phyloP scores from a whole-genome alignment of 345 rosid genomes.

The Odontarrhena argentea region DNA sequence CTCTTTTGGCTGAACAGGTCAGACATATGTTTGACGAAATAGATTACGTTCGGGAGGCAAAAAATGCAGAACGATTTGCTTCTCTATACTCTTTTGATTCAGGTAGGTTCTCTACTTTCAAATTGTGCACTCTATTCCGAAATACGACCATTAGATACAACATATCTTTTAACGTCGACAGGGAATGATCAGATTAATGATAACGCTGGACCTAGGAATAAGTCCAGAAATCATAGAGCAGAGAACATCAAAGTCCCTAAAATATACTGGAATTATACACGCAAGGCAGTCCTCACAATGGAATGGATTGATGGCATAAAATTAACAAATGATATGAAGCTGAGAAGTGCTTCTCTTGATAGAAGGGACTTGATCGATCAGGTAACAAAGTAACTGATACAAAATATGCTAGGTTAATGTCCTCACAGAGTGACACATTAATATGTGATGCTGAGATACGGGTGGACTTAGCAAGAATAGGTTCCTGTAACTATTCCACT shows the following conservation, averaged over 20 bases:
- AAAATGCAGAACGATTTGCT: conserved; percentile 96
- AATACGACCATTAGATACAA: conserved; percentile 2
- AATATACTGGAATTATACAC: conserved; percentile 80
- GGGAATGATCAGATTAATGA: conserved; percentile 47
- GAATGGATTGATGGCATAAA: conserved; percentile 98
- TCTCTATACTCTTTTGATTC: conserved; percentile 60
- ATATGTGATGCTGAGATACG: conserved; percentile 6
- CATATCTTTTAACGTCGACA: conserved; percentile 34
- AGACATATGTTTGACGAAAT: conserved; percentile 99
- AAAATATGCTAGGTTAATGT: not conserved
- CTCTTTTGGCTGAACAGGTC: conserved; percentile 73
- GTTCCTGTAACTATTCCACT: conserved; percentile 24
- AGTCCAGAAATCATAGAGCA: conserved; percentile 43
- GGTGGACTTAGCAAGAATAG: conserved; percentile 17
- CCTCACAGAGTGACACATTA: conserved; percentile 14
- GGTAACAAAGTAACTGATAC: conserved; percentile 46
- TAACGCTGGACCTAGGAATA: conserved; percentile 39
- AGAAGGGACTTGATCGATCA: conserved; percentile 80
- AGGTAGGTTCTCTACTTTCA: conserved; percentile 49
- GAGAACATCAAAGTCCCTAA: conserved; percentile 80
- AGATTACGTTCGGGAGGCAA: conserved; percentile 82
- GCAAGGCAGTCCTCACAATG: conserved; percentile 91
- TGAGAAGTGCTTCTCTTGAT: conserved; percentile 63
- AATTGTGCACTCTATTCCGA: conserved; percentile 15
- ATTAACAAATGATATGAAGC: conserved; percentile 71